Base-by-base conservation (phyloP, 2,329 filamentous ascomycete genomes). In the Aspergillus fischeri region DNA sequence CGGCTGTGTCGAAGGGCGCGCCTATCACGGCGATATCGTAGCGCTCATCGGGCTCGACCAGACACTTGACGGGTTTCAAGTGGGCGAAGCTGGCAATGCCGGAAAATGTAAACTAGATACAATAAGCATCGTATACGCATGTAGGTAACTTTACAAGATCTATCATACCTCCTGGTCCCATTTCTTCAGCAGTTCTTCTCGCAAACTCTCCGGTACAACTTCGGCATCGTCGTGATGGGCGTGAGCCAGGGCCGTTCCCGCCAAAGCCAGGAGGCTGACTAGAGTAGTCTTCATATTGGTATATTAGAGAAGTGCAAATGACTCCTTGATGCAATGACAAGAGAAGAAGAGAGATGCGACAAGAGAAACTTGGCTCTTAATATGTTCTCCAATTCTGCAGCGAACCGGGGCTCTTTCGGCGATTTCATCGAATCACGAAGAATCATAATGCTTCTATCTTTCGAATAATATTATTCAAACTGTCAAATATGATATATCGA, bases 71-170 rank as follows among this genome's bases (percentile, higher is more conserved):
- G 62, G 90, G 80, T 64, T 84, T 80, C 29, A 91, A 79, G 66
- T 91, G 89, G 42, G 87, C 89, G 72, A 91, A 92, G 38, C 86
- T 86, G 53, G 86, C 86, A 61, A 94, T 89, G 58, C 90, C 90
- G 28, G 83, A 82, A 71, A 91, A 94, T 1, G 80, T 80, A 84
- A 84, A 84, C 81, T 83, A 52, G 4, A 38, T 14, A 52, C 32
- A 11, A 58, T 42, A 53, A 28, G 32, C 38, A 47, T 32, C 4
- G 25, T 52, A 29, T 4, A 42, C 6, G 52, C 24, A 10, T n/a
- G 41, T 24, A 42, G 44, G 53, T 29, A 32, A 29, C 24, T 28
- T 25, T 38, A 25, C 21, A 58, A 11, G 5, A 4, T 9, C 11
- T 25, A 2, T n/a, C 63, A 47, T 71, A 79, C 77, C 69, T 79